Conservation (phyloP, 2,329 filamentous ascomycete species). For the Cytospora piceicola region DNA sequence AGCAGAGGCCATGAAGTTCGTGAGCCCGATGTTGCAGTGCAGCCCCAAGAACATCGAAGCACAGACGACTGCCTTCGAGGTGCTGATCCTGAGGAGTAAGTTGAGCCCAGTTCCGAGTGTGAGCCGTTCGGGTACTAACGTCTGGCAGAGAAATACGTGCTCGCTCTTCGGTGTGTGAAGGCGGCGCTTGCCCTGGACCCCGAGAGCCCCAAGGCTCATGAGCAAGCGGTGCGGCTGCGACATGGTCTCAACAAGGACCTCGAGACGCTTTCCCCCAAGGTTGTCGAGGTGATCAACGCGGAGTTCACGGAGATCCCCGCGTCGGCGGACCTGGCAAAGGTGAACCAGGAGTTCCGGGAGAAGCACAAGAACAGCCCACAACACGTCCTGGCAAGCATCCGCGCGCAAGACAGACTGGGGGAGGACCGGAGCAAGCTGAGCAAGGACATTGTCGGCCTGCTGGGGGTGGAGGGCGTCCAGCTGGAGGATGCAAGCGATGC, state of each 20-base stretch:
- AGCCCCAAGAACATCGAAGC: conserved; percentile 80
- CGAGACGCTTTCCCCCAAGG: conserved; percentile 65
- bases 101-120: conserved; percentile 33
- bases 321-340: conserved; percentile 61
- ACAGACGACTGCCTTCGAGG: conserved; percentile 87
- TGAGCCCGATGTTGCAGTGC: conserved; percentile 79
- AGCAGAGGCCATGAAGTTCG: conserved; percentile 84
- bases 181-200: conserved; percentile 72
- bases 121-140: conserved; percentile 32
- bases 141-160: conserved; percentile 75
- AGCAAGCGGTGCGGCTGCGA: conserved; percentile 73
- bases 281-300: conserved; percentile 69
- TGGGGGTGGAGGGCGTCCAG: conserved; percentile 50
- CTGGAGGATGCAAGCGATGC: conserved; percentile 45
- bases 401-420: conserved; percentile 61
- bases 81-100: conserved; percentile 83
- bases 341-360: conserved; percentile 68
- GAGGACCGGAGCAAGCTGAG: conserved; percentile 61
- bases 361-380: conserved; percentile 64
- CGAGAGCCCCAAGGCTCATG: conserved; percentile 72
- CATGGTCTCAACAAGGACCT: conserved; percentile 60
- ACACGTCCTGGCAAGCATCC: conserved; percentile 67
- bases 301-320: conserved; percentile 67
- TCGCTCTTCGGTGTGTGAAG: conserved; percentile 84
- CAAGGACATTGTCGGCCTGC: conserved; percentile 58